Evolutionary conservation across 2,329 filamentous ascomycete genomes (phyloP).

Genomic region (Aspergillus bombycis): DNA sequence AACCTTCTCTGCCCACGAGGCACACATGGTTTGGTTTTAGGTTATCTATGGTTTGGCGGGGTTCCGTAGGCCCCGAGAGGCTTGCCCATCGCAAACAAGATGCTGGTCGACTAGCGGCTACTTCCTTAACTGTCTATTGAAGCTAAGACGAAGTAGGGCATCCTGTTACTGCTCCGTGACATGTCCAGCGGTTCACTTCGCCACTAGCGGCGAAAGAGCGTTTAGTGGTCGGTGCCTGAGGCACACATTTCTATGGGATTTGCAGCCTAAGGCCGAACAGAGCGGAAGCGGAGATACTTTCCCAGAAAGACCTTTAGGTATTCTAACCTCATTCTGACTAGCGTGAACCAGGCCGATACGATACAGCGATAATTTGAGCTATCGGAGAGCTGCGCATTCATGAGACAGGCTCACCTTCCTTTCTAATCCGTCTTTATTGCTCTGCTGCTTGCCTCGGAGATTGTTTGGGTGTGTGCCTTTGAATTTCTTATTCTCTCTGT

Average conservation of each 20-base stretch:
- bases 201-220: conserved; percentile 4
- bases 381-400: neutral
- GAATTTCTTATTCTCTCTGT: neutral
- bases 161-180: neutral
- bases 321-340: conserved; percentile 11
- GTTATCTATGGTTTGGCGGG: conserved; percentile 14
- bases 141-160: conserved; percentile 7
- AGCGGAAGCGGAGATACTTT: conserved; percentile 11
- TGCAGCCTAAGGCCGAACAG: conserved; percentile 5
- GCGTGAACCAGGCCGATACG: conserved; percentile 2
- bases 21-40: conserved; percentile 8
- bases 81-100: conserved; percentile 4
- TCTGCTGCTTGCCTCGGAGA: neutral
- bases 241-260: neutral
- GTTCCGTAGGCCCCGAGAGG: conserved; percentile 4
- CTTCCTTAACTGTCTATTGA: conserved; percentile 4
- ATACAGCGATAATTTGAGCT: conserved; percentile 7
- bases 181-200: conserved; percentile 1
- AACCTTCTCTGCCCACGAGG: conserved; percentile 1
- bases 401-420: neutral
- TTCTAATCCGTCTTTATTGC: neutral
- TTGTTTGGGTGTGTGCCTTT: neutral
- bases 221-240: conserved; percentile 2
- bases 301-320: neutral
- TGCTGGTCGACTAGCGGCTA: conserved; percentile 14